Evolutionary conservation across 108 stramenopile species (phyloP).

Genomic region (Nitzschia sp.): DNA sequence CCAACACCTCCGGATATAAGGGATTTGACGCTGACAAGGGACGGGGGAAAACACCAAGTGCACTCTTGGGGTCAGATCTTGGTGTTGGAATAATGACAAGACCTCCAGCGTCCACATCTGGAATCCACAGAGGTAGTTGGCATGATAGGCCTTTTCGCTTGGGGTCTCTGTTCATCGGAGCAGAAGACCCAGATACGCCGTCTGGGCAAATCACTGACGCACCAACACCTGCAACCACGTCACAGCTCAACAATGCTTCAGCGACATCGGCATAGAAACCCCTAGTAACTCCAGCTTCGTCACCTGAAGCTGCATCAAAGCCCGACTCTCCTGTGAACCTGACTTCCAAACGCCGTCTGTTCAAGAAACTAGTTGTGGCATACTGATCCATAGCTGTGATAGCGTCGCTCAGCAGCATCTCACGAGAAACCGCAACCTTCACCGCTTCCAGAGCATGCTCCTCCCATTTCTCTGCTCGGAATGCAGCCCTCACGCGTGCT

Average conservation of each 20-base stretch:
- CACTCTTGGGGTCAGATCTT: constrained; percentile 35
- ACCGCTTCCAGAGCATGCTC: constrained; percentile 49
- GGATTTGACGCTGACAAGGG: constrained; percentile 39
- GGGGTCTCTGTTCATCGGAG: neutral
- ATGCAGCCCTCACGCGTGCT: constrained; percentile 39
- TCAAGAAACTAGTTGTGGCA: constrained; percentile 19
- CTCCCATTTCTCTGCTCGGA: constrained; percentile 45
- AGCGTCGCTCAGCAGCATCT: constrained; percentile 39
- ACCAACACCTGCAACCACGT: constrained; percentile 32
- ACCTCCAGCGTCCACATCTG: constrained; percentile 45
- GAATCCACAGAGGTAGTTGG: constrained; percentile 51
- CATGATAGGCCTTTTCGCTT: constrained; percentile 1
- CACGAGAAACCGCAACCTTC: constrained; percentile 45
- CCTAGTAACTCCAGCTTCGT: constrained; percentile 57
- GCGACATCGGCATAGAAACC: constrained; percentile 64
- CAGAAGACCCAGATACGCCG: neutral
- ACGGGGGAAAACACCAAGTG: constrained; percentile 44
- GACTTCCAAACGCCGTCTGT: constrained; percentile 45
- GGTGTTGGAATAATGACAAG: constrained; percentile 54
- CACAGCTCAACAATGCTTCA: constrained; percentile 35
- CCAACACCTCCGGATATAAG: constrained; percentile 17
- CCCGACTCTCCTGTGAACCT: constrained; percentile 57
- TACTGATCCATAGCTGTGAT: constrained; percentile 41
- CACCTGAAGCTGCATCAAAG: constrained; percentile 57
- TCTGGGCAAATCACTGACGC: constrained; percentile 16